These are phyloP conservation scores for Amanita exitialis DNA, from an alignment of 768 basidiomycete genomes.

Conservation along the genomic window DNA sequence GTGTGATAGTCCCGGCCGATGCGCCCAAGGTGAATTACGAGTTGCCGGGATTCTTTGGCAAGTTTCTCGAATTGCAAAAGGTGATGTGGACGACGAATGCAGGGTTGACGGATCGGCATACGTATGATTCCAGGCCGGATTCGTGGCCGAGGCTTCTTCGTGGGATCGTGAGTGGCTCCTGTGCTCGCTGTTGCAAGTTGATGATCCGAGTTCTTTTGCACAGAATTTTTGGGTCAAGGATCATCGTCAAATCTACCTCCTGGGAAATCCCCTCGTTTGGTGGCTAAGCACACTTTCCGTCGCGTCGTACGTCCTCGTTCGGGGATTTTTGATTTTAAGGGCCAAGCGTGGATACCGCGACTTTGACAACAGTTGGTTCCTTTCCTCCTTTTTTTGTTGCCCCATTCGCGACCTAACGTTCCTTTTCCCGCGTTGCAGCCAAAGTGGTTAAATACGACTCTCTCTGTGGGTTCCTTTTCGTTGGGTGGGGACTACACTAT, in stretches of 20 bases:
- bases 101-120: conserved; percentile 89
- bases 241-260: conserved; percentile 87
- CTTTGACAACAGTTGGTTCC: conserved; percentile 76
- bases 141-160: conserved; percentile 87
- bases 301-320: conserved; percentile 50
- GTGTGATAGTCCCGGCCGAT: conserved; percentile 48
- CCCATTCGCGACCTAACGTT: conserved; percentile 1
- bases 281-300: conserved; percentile 74
- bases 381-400: background rate
- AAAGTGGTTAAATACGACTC: conserved; percentile 88
- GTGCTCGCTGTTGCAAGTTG: background rate
- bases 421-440: conserved; percentile 32
- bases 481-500: conserved; percentile 91
- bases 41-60: conserved; percentile 79
- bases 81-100: conserved; percentile 99
- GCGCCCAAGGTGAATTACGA: conserved; percentile 85
- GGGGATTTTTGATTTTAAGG: conserved; percentile 77
- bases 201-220: conserved; percentile 1
- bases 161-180: conserved; percentile 70
- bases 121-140: conserved; percentile 88
- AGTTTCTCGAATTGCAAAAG: conserved; percentile 84
- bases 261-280: conserved; percentile 95
- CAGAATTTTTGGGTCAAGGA: conserved; percentile 99
- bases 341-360: conserved; percentile 88
- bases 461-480: conserved; percentile 83